A percentile compares a stretch with the other conserved stretches of the same genome.
Evolutionary conservation across 306 rosid species (phyloP).

Genomic region (Sechiopsis laciniata): DNA sequence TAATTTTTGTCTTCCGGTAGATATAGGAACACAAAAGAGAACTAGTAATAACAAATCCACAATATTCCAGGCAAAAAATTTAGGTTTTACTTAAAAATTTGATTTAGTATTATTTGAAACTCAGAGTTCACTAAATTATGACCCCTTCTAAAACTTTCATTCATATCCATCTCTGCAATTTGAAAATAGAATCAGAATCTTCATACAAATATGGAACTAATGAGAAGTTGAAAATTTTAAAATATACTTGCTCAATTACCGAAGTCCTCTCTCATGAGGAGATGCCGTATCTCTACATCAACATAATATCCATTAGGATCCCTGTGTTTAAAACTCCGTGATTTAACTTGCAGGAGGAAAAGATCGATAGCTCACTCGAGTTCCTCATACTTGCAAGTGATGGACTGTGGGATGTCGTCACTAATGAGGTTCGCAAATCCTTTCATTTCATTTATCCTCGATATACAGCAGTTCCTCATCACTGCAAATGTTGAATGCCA

Average conservation of each 20-base stretch:
- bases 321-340: not conserved
- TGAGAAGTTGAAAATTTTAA: not conserved
- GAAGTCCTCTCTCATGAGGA: not conserved
- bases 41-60: not conserved
- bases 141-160: no score
- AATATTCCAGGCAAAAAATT: no score
- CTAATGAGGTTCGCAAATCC: conserved; percentile 67
- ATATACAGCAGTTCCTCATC: not conserved
- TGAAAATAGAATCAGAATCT: not conserved
- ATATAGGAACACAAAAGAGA: not conserved
- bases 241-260: not conserved
- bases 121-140: no score
- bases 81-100: no score
- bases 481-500: not conserved
- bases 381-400: conserved; percentile 97
- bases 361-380: conserved; percentile 79
- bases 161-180: no score
- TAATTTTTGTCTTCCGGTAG: not conserved
- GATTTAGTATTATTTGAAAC: no score
- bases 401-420: conserved; percentile 95
- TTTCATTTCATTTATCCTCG: not conserved
- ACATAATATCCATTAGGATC: not conserved
- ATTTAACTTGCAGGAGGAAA: conserved; percentile 60
- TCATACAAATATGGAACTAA: not conserved
- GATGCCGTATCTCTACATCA: not conserved